phyloP scores from a whole-genome alignment of 1,284 basidiomycete genomes.

The Sporisorium reilianum region DNA sequence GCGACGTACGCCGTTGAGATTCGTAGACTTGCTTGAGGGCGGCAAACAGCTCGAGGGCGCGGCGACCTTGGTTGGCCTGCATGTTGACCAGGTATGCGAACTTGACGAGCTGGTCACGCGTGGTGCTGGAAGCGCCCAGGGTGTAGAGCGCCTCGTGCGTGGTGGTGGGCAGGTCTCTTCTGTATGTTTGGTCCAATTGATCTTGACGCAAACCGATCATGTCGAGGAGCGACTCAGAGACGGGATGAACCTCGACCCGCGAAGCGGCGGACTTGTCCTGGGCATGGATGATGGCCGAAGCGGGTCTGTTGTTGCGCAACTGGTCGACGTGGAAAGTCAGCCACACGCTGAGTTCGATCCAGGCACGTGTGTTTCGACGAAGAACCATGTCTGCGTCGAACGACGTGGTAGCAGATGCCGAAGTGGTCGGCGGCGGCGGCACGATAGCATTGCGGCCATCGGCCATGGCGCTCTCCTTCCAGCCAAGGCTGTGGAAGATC shows the following conservation, averaged over 20 bases:
- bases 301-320: conserved; percentile 17
- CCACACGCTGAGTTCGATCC: conserved; percentile 53
- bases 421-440: conserved; percentile 10
- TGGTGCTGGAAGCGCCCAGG: conserved; percentile 34
- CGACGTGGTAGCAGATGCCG: not conserved
- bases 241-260: conserved; percentile 6
- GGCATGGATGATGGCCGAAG: conserved; percentile 9
- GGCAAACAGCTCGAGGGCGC: conserved; percentile 29
- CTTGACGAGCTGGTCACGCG: conserved; percentile 48
- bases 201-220: conserved; percentile 30
- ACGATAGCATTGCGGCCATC: conserved; percentile 37
- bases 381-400: conserved; percentile 3
- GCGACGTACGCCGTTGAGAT: conserved; percentile 36
- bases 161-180: conserved; percentile 4
- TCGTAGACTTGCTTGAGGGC: conserved; percentile 31
- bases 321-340: conserved; percentile 27
- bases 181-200: conserved; percentile 27
- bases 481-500: conserved; percentile 41
- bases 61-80: conserved; percentile 16
- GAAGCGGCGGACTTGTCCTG: conserved; percentile 18
- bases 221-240: conserved; percentile 26
- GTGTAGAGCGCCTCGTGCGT: conserved; percentile 31
- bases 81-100: conserved; percentile 47
- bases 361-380: conserved; percentile 42
- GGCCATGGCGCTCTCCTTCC: conserved; percentile 27